Evolutionary conservation across 345 rosid species (phyloP).

Genomic region (Bretschneidera sinensis): DNA sequence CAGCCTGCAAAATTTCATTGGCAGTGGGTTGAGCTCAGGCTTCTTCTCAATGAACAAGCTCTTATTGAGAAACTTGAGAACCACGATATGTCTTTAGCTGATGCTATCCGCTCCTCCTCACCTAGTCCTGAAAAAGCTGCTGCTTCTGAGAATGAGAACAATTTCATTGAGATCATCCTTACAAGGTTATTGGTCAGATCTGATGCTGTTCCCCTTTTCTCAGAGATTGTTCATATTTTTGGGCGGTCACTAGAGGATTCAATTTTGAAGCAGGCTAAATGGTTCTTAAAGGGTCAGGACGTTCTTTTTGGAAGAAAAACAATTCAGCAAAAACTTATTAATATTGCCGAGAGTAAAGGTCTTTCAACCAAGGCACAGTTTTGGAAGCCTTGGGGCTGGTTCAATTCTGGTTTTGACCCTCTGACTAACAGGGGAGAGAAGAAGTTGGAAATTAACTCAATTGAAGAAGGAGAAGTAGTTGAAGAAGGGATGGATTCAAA

Average conservation of each 20-base stretch:
- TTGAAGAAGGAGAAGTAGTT: slow-evolving; percentile 95
- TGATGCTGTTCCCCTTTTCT: slow-evolving; percentile 90
- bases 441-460: slow-evolving; percentile 50
- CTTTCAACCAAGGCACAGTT: slow-evolving; percentile 73
- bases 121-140: slow-evolving; percentile 63
- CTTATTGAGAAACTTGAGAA: slow-evolving; percentile 77
- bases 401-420: slow-evolving; percentile 37
- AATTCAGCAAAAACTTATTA: slow-evolving; percentile 72
- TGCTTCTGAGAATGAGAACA: slow-evolving; percentile 88
- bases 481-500: slow-evolving; percentile 62
- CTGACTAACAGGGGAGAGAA: slow-evolving; percentile 41
- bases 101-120: slow-evolving; percentile 70
- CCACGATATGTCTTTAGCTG: slow-evolving; percentile 63
- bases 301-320: slow-evolving; percentile 92
- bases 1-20: slow-evolving; percentile 99
- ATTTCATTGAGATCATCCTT: slow-evolving; percentile 78
- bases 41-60: slow-evolving; percentile 94
- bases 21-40: slow-evolving; percentile 99
- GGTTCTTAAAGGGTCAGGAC: slow-evolving; percentile 87
- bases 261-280: slow-evolving; percentile 86
- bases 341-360: slow-evolving; percentile 72
- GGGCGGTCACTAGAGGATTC: slow-evolving; percentile 96
- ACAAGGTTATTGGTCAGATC: slow-evolving; percentile 95
- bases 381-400: slow-evolving; percentile 98
- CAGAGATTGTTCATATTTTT: slow-evolving; percentile 91